These are phyloP conservation scores for Phaeosphaeria sp. DNA, from an alignment of 2,329 filamentous ascomycete genomes.

Conservation along the genomic window DNA sequence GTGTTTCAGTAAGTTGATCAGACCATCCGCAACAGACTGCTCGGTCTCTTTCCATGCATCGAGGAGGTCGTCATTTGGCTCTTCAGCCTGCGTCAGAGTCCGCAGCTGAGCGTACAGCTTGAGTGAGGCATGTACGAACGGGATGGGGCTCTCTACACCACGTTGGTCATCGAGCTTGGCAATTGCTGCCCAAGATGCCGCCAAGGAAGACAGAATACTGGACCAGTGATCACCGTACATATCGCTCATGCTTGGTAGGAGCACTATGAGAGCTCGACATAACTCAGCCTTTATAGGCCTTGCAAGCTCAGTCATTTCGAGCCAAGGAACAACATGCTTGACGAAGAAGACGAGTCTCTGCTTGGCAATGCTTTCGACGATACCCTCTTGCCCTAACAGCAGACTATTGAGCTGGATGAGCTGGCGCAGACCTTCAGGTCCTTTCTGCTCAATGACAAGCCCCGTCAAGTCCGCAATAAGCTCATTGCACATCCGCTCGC, in stretches of 20 bases:
- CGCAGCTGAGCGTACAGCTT: slow-evolving; percentile 71
- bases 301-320: slow-evolving; percentile 61
- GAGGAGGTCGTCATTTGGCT: slow-evolving; percentile 83
- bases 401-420: slow-evolving; percentile 63
- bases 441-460: slow-evolving; percentile 53
- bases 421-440: slow-evolving; percentile 54
- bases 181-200: slow-evolving; percentile 43
- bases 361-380: slow-evolving; percentile 57
- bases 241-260: slow-evolving; percentile 77
- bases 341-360: slow-evolving; percentile 83
- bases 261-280: slow-evolving; percentile 59
- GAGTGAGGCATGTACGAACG: slow-evolving; percentile 74
- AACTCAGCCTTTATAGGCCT: slow-evolving; percentile 62
- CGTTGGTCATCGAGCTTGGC: slow-evolving; percentile 32
- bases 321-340: slow-evolving; percentile 76
- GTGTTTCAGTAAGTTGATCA: slow-evolving; percentile 69
- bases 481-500: slow-evolving; percentile 64
- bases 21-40: slow-evolving; percentile 60
- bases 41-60: slow-evolving; percentile 72
- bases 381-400: slow-evolving; percentile 55
- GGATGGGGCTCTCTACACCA: slow-evolving; percentile 45
- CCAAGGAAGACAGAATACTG: slow-evolving; percentile 47
- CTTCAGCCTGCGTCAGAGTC: slow-evolving; percentile 60
- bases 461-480: slow-evolving; percentile 66
- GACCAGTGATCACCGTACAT: slow-evolving; percentile 92